Conservation (phyloP, 257 asterid species). For the Solanum paucissectum region DNA sequence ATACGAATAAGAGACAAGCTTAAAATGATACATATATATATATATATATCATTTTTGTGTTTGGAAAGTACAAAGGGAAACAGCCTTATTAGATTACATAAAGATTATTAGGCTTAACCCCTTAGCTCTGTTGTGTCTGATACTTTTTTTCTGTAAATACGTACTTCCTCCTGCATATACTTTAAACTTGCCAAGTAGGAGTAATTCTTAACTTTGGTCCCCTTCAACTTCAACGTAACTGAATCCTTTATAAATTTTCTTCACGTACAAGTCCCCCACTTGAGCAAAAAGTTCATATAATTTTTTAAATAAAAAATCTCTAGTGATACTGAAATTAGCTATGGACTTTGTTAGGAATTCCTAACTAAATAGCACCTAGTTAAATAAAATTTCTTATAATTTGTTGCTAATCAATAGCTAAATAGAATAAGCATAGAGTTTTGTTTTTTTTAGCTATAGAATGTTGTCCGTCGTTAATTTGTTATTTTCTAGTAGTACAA, state of each 20-base stretch:
- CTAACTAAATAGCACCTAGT: neutral
- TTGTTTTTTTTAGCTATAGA: no score
- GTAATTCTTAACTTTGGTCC: neutral
- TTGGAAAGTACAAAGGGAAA: constrained; percentile 3
- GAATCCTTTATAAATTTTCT: neutral
- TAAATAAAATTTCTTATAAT: no score
- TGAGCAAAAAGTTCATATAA: neutral
- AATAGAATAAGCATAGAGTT: no score
- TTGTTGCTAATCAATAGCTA: no score
- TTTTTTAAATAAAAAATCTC: neutral
- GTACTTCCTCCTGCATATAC: neutral
- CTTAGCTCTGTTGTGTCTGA: neutral
- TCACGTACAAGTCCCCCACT: neutral
- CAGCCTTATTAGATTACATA: constrained; percentile 11
- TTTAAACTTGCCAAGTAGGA: neutral
- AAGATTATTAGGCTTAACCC: constrained; percentile 2
- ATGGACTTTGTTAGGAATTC: neutral
- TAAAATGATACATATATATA: no score
- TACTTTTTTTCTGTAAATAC: neutral
- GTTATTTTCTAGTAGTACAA: neutral
- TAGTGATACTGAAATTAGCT: neutral
- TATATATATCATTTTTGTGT: neutral
- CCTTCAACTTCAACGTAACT: neutral
- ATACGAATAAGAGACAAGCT: neutral
- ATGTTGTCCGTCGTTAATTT: no score